Evolutionary conservation across 1,139 yeast genomes (phyloP).

Genomic region (Pichia inconspicua): DNA sequence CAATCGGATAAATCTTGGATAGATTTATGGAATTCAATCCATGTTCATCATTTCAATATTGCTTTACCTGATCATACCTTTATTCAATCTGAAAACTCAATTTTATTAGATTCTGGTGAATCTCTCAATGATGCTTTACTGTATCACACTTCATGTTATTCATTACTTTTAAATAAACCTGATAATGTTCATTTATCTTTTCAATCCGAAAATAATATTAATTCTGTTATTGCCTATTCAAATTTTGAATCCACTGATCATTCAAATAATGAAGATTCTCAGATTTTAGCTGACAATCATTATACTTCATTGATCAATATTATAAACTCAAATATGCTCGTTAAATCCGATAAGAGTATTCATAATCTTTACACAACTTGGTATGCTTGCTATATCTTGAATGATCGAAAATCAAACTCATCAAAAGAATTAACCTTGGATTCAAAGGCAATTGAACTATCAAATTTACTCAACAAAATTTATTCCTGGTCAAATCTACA

Average conservation of each 20-base stretch:
- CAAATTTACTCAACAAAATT: conserved; percentile 28
- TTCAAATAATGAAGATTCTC: conserved; percentile 7
- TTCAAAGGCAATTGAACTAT: conserved; percentile 16
- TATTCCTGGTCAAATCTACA: conserved; percentile 22
- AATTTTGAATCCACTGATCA: conserved; percentile 6
- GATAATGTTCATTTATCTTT: conserved; percentile 6
- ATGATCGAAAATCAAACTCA: conserved; percentile 21
- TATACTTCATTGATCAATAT: conserved; percentile 25
- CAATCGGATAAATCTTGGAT: conserved; percentile 9
- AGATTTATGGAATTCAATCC: conserved; percentile 11
- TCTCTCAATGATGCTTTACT: conserved; percentile 7
- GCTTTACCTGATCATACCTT: conserved; percentile 5
- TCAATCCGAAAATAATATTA: conserved; percentile 10
- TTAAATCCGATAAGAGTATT: conserved; percentile 10
- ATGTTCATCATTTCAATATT: conserved; percentile 4
- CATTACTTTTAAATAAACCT: conserved; percentile 7
- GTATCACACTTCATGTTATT: conserved; percentile 10
- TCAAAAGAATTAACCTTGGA: conserved; percentile 2
- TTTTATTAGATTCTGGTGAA: conserved; percentile 10
- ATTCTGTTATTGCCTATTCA: conserved; percentile 10
- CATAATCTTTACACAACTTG: conserved; percentile 9
- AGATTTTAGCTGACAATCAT: conserved; percentile 32
- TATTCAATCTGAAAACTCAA: conserved; percentile 8
- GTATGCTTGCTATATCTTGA: conserved; percentile 9
- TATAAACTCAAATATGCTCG: conserved; percentile 19